Base-by-base conservation (phyloP, 2,329 filamentous ascomycete species). In the Aspergillus pseudoviridinutans region DNA sequence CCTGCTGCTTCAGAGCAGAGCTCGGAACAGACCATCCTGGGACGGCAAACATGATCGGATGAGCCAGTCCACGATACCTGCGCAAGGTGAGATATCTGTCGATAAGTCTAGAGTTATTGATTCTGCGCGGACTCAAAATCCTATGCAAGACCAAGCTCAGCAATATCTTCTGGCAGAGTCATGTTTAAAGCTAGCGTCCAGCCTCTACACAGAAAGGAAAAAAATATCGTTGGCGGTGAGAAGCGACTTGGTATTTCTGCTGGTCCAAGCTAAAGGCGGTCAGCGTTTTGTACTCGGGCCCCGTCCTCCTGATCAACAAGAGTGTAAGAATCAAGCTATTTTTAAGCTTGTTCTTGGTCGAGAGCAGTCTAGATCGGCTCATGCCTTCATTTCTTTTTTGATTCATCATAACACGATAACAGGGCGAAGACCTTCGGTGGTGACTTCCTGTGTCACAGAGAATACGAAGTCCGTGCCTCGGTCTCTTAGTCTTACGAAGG, bases 1-100 rank as follows among this genome's bases (percentile, higher is more conserved):
- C 78, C 20, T 79, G 82, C 75, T 85, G 76, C 75, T 91, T 91
- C 62, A 95, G 84, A 53, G 78, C 79, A 64, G 86, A 84, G 60
- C 87, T 83, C 56, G 90, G 85, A 38, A 97, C 82, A 42, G 91
- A 91, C 92, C 93, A 97, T 65, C 94, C 94, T 68, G 90, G 90
- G 29, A 97, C 92, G 9, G 92, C 88, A 74, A 97, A 97, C 93
- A 97, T 75, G 59, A 35, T 65, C 56, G 52, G n/a, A 50, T n/a
- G 28, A 50, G 22, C 35, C 28, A 12, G 53, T n/a, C 24, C 4
- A 41, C 17, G 44, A 8, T 35, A 32, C 29, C 14, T 3, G 22
- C 22, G n/a, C 41, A 25, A 29, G 28, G 22, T 24, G 22, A 24
- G 44, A 47, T 14, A 24, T 29, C 17, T 44, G 22, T 22, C 12